These are phyloP conservation scores for Neonectria punicea DNA, from an alignment of 2,329 filamentous ascomycete species.

Conservation along the genomic window DNA sequence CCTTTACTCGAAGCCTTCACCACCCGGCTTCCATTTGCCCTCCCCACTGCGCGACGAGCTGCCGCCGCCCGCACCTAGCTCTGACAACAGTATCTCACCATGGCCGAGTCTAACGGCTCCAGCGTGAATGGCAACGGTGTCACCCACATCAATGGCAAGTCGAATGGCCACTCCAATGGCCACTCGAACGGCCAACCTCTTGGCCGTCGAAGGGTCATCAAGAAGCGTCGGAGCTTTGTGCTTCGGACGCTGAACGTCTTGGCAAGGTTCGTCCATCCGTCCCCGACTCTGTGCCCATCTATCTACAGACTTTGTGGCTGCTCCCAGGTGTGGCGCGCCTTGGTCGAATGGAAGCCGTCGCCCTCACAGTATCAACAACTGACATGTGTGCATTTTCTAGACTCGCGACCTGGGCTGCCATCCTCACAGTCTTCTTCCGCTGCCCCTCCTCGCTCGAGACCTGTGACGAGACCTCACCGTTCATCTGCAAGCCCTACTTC, in stretches of 20 bases:
- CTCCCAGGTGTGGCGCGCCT: conserved; percentile 10
- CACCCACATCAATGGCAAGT: conserved; percentile 47
- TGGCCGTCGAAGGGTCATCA: conserved; percentile 36
- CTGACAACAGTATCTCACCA: conserved; percentile 40
- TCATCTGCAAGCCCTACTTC: conserved; percentile 86
- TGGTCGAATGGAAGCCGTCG: neutral
- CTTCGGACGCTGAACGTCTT: conserved; percentile 58
- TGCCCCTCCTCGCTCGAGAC: conserved; percentile 78
- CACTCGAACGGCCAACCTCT: conserved; percentile 46
- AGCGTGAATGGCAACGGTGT: conserved; percentile 54
- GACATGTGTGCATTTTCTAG: conserved; percentile 56
- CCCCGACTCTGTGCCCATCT: neutral
- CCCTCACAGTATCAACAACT: conserved; percentile 13
- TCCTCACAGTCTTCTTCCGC: conserved; percentile 82
- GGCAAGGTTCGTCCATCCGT: conserved; percentile 61
- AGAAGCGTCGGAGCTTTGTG: conserved; percentile 44
- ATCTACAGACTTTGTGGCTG: neutral
- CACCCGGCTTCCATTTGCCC: conserved; percentile 27
- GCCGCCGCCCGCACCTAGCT: conserved; percentile 21
- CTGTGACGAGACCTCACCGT: conserved; percentile 76
- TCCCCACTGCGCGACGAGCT: conserved; percentile 21
- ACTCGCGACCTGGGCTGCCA: conserved; percentile 84
- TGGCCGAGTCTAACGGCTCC: conserved; percentile 49
- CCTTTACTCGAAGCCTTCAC: conserved; percentile 7
- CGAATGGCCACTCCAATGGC: conserved; percentile 35